Base-by-base conservation (phyloP, 2,329 filamentous ascomycete species). In the Byssothecium circinans region DNA sequence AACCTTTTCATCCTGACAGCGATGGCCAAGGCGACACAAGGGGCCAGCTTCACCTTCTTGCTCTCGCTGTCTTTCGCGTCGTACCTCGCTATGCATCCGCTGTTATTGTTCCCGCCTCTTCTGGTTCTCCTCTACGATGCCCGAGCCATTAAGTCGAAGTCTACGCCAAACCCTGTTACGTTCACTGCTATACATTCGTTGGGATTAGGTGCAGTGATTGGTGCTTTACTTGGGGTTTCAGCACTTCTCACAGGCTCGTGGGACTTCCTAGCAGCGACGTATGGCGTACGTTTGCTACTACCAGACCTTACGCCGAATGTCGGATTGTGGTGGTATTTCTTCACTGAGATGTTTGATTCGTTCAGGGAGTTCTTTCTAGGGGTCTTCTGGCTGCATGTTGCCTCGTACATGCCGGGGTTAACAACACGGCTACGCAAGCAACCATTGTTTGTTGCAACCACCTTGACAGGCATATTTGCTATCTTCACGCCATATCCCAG, bases 271-370 rank as follows among this genome's bases (percentile, higher is more conserved):
- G 74, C 81, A 7, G 90, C 91, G 17, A 96, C 94, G 0, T 99
- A 99, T 72, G 91, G 92, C 58, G 89, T 95, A 38, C 91, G 96
- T 61, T 80, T 99, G 30, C 84, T 94, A 1, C 81, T 99, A 2
- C 89, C 91, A 8, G 94, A 99, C 67, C 79, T 99, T 33, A 95
- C 92, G 0, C 94, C 94, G 11, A 99, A 97, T 57, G 88, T 95
- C 23, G 94, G 94, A 1, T 79, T 99, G 1, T 99, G 94, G 94
- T 99, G 94, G 94, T 99, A 99, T 74, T 99, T 99, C 75, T 97
- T 99, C 68, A 95, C 95, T 58, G 92, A 99, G 69, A 99, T 99
- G 85, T 99, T 99, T 69, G 94, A 99, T 74, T 92, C 91, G 1
- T 99, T 99, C 80, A 83, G 94, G 32, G 86, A 88, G 60, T 99